Evolutionary conservation across 108 stramenopile species (phyloP).

Genomic region (Heterococcus sp.): DNA sequence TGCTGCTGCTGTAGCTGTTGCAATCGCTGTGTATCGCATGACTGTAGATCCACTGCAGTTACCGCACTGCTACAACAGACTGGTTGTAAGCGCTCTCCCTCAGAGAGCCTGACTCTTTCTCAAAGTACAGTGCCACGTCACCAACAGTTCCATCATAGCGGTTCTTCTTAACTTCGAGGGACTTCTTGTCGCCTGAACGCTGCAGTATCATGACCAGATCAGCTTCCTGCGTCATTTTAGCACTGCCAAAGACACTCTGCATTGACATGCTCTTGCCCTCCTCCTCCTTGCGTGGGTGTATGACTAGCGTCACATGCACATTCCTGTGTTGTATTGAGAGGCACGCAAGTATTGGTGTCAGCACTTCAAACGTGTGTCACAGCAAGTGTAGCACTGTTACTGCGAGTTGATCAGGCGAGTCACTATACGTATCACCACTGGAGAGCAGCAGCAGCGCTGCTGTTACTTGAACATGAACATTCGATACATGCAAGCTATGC

Average conservation of each 20-base stretch:
- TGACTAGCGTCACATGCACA: constrained; percentile 90
- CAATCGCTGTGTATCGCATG: too few species aligned
- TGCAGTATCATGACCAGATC: constrained; percentile 95
- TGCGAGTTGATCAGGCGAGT: too few species aligned
- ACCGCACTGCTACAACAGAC: too few species aligned
- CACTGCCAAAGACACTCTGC: constrained; percentile 82
- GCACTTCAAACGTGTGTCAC: too few species aligned
- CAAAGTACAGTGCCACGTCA: constrained; percentile 69
- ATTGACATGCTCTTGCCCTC: constrained; percentile 70
- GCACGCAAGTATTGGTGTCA: too few species aligned
- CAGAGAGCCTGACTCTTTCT: constrained; percentile 45
- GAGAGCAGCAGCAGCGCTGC: too few species aligned
- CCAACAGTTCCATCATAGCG: constrained; percentile 91
- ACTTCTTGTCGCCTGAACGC: constrained; percentile 67
- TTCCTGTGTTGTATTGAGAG: constrained; percentile 45
- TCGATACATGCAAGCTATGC: too few species aligned
- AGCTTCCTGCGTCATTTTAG: constrained; percentile 99
- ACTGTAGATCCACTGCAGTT: too few species aligned
- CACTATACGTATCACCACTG: too few species aligned
- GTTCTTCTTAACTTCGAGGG: constrained; percentile 94
- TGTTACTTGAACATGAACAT: too few species aligned
- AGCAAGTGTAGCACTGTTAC: too few species aligned
- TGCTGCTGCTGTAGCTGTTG: not conserved
- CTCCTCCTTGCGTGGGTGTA: constrained; percentile 95
- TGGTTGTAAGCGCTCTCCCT: too few species aligned